Evolutionary conservation across 352 stramenopile genomes (phyloP), one percentile per base, ranked within the genome.

Genomic region (Pythium guiyangense): DNA sequence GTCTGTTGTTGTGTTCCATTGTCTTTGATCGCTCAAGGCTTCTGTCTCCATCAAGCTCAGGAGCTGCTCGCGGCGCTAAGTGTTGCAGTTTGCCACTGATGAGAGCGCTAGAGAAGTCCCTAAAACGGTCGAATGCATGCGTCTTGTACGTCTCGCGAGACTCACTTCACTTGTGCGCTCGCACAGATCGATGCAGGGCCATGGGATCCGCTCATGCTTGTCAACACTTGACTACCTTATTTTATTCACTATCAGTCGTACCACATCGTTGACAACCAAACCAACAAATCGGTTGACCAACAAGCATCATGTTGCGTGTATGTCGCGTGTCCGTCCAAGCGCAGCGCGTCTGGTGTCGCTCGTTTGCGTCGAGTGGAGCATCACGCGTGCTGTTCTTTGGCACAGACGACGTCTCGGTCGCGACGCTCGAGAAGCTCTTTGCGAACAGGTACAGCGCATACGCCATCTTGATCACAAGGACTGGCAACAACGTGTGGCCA

Each of bases 351-450:
- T 31, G n/a, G 20, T 51, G 54, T 17, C 60, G 49, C 26, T n/a
- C 48, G 8, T 49, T 62, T 29, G 59, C 59, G 8, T 44, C 60
- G 2, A 10, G 44, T 17, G 43, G 46, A 6, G 29, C 63, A 15
- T 74, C 81, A 47, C 77, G 83, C 48, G 81, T 94, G 31, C 65
- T 94, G 15, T 94, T 94, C 70, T 94, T 94, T 66, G 84, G 84
- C 34, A 94, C 84, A 4, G 84, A 94, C 56, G 77, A 94, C 43
- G 79, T 94, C 27, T 92, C 84, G 20, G 71, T 92, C 35, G 74
- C 82, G 37, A 94, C 84, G 61, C 79, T 94, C 22, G 66, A 78
- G 55, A 60, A 56, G 39, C 67, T 94, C 59, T 71, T 92, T 52
- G 69, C 62, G 55, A 83, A 88, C 69, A 90, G 82, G 77, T 37